A percentile compares a stretch with the other conserved stretches of the same genome.
These are phyloP conservation scores for Podospora fimiseda DNA, from an alignment of 495 filamentous ascomycete genomes.

Conservation along the genomic window DNA sequence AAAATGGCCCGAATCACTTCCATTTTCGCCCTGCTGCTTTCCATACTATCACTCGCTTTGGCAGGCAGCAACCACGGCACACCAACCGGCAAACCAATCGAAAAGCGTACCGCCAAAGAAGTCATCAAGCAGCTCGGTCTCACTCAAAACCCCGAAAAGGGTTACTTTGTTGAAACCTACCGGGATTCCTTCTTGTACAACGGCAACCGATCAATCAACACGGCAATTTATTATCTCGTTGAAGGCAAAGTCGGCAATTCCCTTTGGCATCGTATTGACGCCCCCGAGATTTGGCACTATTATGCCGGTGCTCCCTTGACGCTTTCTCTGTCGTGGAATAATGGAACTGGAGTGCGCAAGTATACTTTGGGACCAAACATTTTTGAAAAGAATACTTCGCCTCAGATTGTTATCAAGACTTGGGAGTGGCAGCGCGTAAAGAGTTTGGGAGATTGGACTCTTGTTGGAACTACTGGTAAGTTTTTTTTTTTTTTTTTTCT, in stretches of 20 bases:
- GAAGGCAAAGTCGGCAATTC: slow-evolving; percentile 34
- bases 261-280: slow-evolving; percentile 43
- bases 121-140: slow-evolving; percentile 36
- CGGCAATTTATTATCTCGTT: slow-evolving; percentile 46
- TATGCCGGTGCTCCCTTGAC: slow-evolving; percentile 44
- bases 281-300: slow-evolving; percentile 45
- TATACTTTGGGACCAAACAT: slow-evolving; percentile 33
- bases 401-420: slow-evolving; percentile 36
- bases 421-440: slow-evolving; percentile 39
- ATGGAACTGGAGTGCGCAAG: slow-evolving; percentile 24
- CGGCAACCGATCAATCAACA: slow-evolving; percentile 35
- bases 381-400: slow-evolving; percentile 33
- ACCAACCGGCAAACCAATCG: not conserved
- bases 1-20: no score
- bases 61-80: no score
- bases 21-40: no score
- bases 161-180: slow-evolving; percentile 44
- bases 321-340: slow-evolving; percentile 32
- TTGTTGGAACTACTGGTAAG: slow-evolving; percentile 43
- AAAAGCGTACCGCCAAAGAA: slow-evolving; percentile 29
- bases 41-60: no score
- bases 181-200: slow-evolving; percentile 24
- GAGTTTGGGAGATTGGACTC: slow-evolving; percentile 40
- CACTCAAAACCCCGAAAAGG: slow-evolving; percentile 38
- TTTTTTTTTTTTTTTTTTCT: no score